Percentiles rank a stretch among this genome's conserved stretches.
Conservation (phyloP, 2,329 filamentous ascomycete species). For the Cryphonectria japonica region DNA sequence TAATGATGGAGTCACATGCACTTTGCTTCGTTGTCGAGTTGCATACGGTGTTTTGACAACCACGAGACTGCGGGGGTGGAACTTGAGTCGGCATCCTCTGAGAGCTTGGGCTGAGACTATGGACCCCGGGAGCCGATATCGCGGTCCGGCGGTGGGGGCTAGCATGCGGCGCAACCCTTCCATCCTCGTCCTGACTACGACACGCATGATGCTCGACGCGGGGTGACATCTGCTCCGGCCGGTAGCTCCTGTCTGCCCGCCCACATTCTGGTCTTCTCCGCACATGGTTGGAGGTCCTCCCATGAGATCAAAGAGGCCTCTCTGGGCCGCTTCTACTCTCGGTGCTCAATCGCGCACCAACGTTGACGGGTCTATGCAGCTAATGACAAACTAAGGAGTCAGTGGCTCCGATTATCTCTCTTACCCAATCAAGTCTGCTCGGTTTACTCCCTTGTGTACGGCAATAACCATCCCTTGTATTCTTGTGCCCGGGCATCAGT, state of each 20-base stretch:
- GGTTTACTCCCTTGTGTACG: slow-evolving; percentile 15
- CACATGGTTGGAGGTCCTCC: not conserved
- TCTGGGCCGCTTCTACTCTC: not conserved
- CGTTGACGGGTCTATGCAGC: not conserved
- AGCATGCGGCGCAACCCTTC: not conserved
- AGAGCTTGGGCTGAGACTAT: not conserved
- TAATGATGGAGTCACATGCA: not conserved
- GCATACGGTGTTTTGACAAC: not conserved
- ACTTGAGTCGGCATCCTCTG: not conserved
- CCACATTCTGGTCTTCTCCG: not conserved
- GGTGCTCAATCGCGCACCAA: slow-evolving; percentile 14
- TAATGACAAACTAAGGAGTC: slow-evolving; percentile 16
- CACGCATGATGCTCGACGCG: not conserved
- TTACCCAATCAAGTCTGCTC: slow-evolving; percentile 21
- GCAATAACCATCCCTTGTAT: slow-evolving; percentile 17
- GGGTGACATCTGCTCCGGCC: not conserved
- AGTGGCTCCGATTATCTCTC: slow-evolving; percentile 13
- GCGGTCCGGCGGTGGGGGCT: not conserved
- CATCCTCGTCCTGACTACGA: not conserved
- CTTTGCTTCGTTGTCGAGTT: not conserved
- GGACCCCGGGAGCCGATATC: slow-evolving; percentile 8
- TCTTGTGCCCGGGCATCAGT: slow-evolving; percentile 19
- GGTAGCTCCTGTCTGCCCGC: not conserved
- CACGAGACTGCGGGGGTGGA: not conserved
- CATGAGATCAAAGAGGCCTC: not conserved